Evolutionary conservation across 495 filamentous ascomycete genomes (phyloP).

Genomic region (Aspergillus carlsbadensis): DNA sequence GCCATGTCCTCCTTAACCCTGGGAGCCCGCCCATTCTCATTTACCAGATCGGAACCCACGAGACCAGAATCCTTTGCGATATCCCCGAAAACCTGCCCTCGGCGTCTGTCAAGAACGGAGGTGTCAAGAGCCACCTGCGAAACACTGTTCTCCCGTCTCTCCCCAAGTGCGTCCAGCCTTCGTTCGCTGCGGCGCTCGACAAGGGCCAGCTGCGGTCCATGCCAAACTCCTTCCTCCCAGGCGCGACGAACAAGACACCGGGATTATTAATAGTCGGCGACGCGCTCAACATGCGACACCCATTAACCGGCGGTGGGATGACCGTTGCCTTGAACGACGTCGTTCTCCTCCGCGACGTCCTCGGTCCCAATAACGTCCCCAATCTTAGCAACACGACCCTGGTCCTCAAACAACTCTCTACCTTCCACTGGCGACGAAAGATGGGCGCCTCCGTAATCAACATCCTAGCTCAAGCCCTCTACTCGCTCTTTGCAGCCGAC

Average conservation of each 20-base stretch:
- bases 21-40: constrained; percentile 76
- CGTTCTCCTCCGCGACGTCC: constrained; percentile 66
- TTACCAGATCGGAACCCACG: constrained; percentile 95
- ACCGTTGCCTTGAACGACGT: constrained; percentile 92
- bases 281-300: constrained; percentile 96
- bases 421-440: constrained; percentile 89
- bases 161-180: constrained; percentile 67
- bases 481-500: constrained; percentile 85
- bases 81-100: constrained; percentile 78
- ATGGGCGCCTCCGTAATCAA: constrained; percentile 82
- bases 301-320: constrained; percentile 93
- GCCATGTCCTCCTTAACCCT: constrained; percentile 79
- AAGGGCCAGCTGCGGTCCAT: constrained; percentile 72
- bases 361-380: constrained; percentile 65
- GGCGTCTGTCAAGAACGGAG: constrained; percentile 67
- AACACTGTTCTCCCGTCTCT: constrained; percentile 77
- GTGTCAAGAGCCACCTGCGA: constrained; percentile 76
- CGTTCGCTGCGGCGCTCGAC: constrained; percentile 74
- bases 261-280: constrained; percentile 86
- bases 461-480: constrained; percentile 90
- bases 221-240: constrained; percentile 91
- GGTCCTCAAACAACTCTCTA: constrained; percentile 66
- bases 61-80: constrained; percentile 88
- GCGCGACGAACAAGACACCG: constrained; percentile 64
- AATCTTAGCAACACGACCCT: constrained; percentile 61